Evolutionary conservation across 495 filamentous ascomycete genomes (phyloP).

Genomic region (Pyrenula massariospora): DNA sequence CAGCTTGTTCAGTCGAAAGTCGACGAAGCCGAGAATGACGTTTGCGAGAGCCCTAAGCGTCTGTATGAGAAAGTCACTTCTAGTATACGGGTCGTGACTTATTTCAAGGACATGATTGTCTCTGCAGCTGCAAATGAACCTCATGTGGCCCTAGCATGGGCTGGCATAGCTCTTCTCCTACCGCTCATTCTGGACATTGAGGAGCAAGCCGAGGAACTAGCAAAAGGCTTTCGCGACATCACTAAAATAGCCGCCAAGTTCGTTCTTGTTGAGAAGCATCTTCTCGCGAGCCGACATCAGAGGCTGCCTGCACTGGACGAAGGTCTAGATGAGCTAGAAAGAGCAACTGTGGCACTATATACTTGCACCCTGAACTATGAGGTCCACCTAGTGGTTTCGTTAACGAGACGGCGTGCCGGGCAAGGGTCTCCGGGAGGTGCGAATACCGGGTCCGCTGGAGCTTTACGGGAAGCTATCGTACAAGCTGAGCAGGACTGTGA

Average conservation of each 20-base stretch:
- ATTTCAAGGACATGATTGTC: background rate
- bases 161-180: background rate
- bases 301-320: background rate
- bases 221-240: background rate
- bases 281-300: background rate
- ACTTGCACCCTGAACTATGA: background rate
- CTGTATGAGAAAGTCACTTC: background rate
- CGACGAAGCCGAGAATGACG: background rate
- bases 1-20: background rate
- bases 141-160: background rate
- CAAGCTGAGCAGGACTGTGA: background rate
- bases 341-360: background rate
- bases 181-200: background rate
- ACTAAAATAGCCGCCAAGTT: background rate
- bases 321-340: background rate
- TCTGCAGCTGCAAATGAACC: background rate
- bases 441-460: background rate
- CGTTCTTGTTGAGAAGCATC: background rate
- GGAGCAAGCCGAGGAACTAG: background rate
- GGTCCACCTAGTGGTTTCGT: background rate
- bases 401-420: background rate
- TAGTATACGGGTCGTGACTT: background rate
- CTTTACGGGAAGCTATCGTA: background rate
- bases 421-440: background rate
- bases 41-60: background rate